Base-by-base conservation (phyloP, 2,329 filamentous ascomycete genomes). In the Torrubiella hemipterigena region DNA sequence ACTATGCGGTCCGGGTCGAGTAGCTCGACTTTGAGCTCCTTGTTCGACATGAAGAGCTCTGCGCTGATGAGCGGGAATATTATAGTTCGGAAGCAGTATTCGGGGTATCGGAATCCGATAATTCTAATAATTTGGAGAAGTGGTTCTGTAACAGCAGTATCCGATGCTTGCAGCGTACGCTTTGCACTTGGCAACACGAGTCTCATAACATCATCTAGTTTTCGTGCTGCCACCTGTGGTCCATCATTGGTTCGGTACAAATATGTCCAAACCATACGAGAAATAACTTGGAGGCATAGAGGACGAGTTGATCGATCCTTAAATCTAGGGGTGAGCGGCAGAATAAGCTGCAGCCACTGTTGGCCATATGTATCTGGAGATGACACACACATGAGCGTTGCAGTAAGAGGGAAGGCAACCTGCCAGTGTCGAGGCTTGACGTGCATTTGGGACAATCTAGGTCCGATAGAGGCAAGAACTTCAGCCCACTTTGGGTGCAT, bases 51-150 rank as follows among this genome's bases (percentile, higher is more conserved):
- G 50, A 95, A 91, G n/a, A 86, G 63, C 31, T 95, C 89, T 2
- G 86, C 85, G 49, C 93, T 94, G 49, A 98, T 81, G 22, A 98
- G 61, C 4, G 89, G 91, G 45, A 95, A 96, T n/a, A 98, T 84
- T 41, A 96, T 81, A 28, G 68, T 83, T 42, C 79, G 74, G 55
- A 96, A 94, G 55, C 89, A 96, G 41, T 93, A 80, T 46, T 98
- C 91, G 32, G 89, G 87, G 44, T 93, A 76, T 49, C 84, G 93
- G 60, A 81, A 95, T 3, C 89, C 93, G 47, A 98, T 86, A 47
- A 95, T 86, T 20, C 93, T 76, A 38, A 96, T 87, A 18, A 96
- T 76, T 46, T 96, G 87, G 34, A 96, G 89, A 41, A 96, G 61
- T 2, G 91, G 89, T 29, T 95, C 87, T 3, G 82, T 79, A 37